Percentiles rank a stretch among this genome's conserved stretches.
Conservation (phyloP, 805 yeast genomes). For the Metschnikowia proteae region DNA sequence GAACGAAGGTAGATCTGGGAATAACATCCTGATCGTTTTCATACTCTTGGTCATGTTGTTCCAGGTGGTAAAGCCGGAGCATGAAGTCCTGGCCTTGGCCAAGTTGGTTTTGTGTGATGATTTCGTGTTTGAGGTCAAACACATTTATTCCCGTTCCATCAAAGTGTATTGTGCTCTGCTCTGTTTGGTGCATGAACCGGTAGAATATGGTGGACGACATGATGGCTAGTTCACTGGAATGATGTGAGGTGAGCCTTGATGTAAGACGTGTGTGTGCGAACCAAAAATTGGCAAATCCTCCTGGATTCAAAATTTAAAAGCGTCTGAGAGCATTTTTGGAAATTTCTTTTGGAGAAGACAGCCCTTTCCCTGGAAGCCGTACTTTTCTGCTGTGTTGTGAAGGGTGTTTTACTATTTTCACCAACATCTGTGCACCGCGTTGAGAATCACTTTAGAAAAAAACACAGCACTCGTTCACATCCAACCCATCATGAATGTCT, state of each 20-base stretch:
- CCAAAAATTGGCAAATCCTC: background rate
- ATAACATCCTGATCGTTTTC: conserved; percentile 88
- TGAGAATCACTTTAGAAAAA: background rate
- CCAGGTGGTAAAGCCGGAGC: conserved; percentile 57
- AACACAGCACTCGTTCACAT: background rate
- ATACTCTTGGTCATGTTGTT: conserved; percentile 61
- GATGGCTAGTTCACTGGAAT: background rate
- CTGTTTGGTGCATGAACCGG: conserved; percentile 78
- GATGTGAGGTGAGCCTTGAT: background rate
- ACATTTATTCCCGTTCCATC: conserved; percentile 97
- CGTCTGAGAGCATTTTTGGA: too few relatives aligned
- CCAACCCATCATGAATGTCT: conserved; percentile 11
- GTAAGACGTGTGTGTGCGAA: conserved; percentile 3
- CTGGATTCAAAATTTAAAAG: background rate
- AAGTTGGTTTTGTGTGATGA: conserved; percentile 72
- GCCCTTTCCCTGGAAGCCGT: background rate
- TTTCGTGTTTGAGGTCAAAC: conserved; percentile 89
- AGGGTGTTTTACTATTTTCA: background rate
- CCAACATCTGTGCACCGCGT: conserved; percentile 8
- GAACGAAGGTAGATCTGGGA: conserved; percentile 80
- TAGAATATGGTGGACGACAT: conserved; percentile 91
- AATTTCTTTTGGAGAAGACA: background rate
- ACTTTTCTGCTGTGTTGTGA: background rate
- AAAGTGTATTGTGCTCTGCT: conserved; percentile 72
- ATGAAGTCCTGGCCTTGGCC: conserved; percentile 86